Evolutionary conservation across 1,284 basidiomycete species (phyloP), one percentile per base, ranked within the genome.

Genomic region (Ustilago crameri): DNA sequence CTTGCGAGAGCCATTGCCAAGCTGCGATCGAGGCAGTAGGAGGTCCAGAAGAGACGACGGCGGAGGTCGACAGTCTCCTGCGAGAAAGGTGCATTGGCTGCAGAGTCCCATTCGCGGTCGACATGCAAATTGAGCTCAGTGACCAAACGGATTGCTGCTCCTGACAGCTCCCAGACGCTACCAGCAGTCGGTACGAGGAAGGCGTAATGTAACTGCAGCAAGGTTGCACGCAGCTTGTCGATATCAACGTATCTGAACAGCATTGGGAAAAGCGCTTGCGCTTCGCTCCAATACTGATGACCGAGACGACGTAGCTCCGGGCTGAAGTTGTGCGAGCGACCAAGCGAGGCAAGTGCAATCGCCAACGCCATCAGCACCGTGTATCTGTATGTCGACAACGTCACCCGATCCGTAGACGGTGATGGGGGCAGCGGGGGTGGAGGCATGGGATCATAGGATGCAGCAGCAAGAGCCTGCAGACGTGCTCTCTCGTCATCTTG

Each of bases 91-190:
- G 62, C 53, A 27, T 68, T 64, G 30, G 64, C 49, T 1, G 60
- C 51, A 18, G 70, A 64, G 27, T 73, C 64, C 35, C 56, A 58
- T 8, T 73, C 70, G 32, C 69, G 63, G 34, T 73, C 70, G 17
- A 68, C 61, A 18, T 74, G 62, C 23, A 74, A 37, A 20, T 66
- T 65, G 26, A 74, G 49, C 41, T 74, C 71, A 2, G 71, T 74
- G 32, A 69, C 56, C 12, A 74, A 37, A 10, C 71, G 71, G 20
- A 69, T 69, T 0, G 66, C 71, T 8, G 61, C 62, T 9, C 71
- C 71, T 2, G 64, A 68, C 1, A 74, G 37, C 57, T 69, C 62
- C 71, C 71, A 74, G 5, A 74, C 62, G 34, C 70, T 73, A 2
- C 70, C 70, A 1, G 61, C 56, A 5, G 56, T 54, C 3, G 70